These are phyloP conservation scores for Scedosporium dehoogii DNA, from an alignment of 2,329 filamentous ascomycete species.

Conservation along the genomic window DNA sequence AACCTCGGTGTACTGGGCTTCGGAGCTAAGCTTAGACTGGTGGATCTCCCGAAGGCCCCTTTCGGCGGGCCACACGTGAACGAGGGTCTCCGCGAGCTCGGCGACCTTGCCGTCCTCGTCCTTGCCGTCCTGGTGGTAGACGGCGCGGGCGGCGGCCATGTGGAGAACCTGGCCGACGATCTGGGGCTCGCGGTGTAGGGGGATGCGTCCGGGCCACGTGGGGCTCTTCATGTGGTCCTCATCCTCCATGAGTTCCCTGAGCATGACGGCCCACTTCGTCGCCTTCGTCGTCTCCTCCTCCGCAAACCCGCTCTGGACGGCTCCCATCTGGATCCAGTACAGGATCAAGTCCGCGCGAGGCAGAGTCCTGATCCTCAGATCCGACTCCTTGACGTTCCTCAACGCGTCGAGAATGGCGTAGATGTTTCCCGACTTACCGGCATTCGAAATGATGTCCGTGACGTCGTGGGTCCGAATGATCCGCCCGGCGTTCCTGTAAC, in stretches of 20 bases:
- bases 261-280: constrained; percentile 32
- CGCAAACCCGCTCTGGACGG: constrained; percentile 25
- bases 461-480: constrained; percentile 24
- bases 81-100: constrained; percentile 26
- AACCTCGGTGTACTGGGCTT: constrained; percentile 11
- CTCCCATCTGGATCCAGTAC: constrained; percentile 29
- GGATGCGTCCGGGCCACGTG: constrained; percentile 8
- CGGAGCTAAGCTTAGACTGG: constrained; percentile 16
- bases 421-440: constrained; percentile 29
- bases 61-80: constrained; percentile 29
- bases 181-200: constrained; percentile 31
- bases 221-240: constrained; percentile 21
- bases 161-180: constrained; percentile 31
- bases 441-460: constrained; percentile 29
- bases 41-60: constrained; percentile 27
- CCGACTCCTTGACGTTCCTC: constrained; percentile 34
- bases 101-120: constrained; percentile 24
- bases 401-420: constrained; percentile 40
- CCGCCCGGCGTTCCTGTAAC: constrained; percentile 32
- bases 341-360: constrained; percentile 22
- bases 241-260: constrained; percentile 40
- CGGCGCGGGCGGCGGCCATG: constrained; percentile 29
- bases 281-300: constrained; percentile 28
- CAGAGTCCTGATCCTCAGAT: constrained; percentile 28
- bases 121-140: constrained; percentile 19